These are phyloP conservation scores for Pythium grandisporangium DNA, from an alignment of 352 stramenopile genomes.

Conservation along the genomic window DNA sequence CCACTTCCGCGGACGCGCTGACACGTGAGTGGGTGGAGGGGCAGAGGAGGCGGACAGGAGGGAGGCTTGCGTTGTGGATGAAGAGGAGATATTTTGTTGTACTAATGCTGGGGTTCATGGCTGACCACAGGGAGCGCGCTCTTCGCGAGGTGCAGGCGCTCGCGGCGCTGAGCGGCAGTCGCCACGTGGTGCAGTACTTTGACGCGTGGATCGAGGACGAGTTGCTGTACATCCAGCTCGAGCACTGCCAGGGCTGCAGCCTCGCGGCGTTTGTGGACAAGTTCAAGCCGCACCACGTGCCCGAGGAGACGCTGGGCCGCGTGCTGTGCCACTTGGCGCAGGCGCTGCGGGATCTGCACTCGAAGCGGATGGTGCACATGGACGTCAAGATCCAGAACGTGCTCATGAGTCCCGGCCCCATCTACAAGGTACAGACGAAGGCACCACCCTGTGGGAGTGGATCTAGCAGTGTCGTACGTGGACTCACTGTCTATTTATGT, in stretches of 20 bases:
- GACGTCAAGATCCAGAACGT: conserved; percentile 85
- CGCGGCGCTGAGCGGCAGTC: conserved; percentile 64
- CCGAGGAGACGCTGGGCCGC: conserved; percentile 63
- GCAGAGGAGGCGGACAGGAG: too few relatives aligned
- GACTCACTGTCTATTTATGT: too few relatives aligned
- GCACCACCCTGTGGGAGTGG: too few relatives aligned
- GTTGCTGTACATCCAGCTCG: conserved; percentile 82
- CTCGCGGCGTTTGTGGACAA: conserved; percentile 55
- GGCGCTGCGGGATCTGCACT: conserved; percentile 77
- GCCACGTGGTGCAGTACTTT: conserved; percentile 80
- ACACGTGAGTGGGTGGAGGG: conserved; percentile 85
- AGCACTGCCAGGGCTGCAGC: conserved; percentile 59
- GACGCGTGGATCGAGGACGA: conserved; percentile 86
- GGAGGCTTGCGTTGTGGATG: too few relatives aligned
- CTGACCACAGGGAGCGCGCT: conserved; percentile 51
- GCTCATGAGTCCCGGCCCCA: conserved; percentile 37
- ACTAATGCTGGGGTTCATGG: too few relatives aligned
- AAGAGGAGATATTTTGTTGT: background rate
- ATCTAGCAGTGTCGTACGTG: too few relatives aligned
- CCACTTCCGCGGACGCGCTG: conserved; percentile 67
- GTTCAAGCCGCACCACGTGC: conserved; percentile 51
- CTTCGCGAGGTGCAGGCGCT: conserved; percentile 78
- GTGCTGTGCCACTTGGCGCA: conserved; percentile 69
- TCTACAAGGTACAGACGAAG: conserved; percentile 53
- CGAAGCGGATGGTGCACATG: conserved; percentile 81